Conservation (phyloP, 352 stramenopile genomes). For the Phytophthora pluvialis region DNA sequence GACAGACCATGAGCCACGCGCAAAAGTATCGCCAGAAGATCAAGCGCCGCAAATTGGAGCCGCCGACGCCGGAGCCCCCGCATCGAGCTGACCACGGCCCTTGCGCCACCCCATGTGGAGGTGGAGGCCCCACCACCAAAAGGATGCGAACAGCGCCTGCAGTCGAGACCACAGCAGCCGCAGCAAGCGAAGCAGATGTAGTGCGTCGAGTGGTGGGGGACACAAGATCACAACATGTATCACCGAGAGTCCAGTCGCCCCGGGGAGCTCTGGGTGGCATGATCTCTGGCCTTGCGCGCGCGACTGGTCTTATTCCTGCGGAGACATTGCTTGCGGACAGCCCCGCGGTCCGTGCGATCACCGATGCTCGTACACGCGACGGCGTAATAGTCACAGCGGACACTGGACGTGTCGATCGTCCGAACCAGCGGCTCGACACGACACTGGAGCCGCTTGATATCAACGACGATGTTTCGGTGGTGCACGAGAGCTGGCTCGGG, state of each 20-base stretch:
- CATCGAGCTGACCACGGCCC: conserved; percentile 1
- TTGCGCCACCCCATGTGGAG: not conserved
- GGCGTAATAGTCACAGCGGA: conserved; percentile 11
- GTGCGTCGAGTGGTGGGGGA: conserved; percentile 12
- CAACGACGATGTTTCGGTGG: conserved; percentile 19
- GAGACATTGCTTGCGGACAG: conserved; percentile 10
- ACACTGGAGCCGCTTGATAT: conserved; percentile 28
- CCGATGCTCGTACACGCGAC: conserved; percentile 8
- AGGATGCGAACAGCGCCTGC: conserved; percentile 15
- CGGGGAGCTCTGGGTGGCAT: conserved; percentile 17
- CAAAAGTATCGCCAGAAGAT: conserved; percentile 69
- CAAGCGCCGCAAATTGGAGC: conserved; percentile 37
- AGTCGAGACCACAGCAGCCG: not conserved
- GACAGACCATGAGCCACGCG: conserved; percentile 64
- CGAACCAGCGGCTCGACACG: conserved; percentile 12
- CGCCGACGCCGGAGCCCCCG: not conserved
- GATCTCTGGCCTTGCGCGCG: conserved; percentile 1
- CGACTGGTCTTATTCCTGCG: conserved; percentile 23
- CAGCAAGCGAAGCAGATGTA: conserved; percentile 13
- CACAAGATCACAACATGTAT: conserved; percentile 10
- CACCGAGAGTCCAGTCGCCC: conserved; percentile 27
- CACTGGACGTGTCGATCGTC: not conserved
- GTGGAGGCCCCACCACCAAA: conserved; percentile 12
- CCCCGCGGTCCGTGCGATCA: conserved; percentile 3
- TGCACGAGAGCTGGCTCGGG: conserved; percentile 22